Percentiles rank a stretch among this genome's conserved stretches.
These are phyloP conservation scores for Leccinum ochraceum DNA, from an alignment of 768 basidiomycete species.

Conservation along the genomic window DNA sequence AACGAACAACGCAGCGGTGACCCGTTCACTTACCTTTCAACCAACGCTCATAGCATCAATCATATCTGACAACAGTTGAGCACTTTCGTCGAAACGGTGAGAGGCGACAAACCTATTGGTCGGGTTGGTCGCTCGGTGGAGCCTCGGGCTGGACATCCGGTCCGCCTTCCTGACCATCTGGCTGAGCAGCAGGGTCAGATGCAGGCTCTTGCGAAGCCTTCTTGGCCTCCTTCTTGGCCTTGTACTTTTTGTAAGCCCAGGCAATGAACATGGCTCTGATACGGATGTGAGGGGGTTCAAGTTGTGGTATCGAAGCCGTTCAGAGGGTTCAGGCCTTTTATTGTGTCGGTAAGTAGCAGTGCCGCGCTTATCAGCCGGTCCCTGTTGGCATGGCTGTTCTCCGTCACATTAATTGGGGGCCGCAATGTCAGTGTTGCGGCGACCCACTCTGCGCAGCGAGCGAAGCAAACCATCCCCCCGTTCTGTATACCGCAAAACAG, in stretches of 20 bases:
- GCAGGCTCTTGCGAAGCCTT: conserved; percentile 2
- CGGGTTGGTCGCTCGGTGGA: conserved; percentile 4
- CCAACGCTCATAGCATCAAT: neutral
- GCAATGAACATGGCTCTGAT: conserved; percentile 13
- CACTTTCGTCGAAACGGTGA: neutral
- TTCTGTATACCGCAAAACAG: neutral
- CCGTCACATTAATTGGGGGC: neutral
- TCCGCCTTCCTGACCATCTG: neutral
- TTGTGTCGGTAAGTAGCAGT: neutral
- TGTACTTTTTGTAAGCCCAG: conserved; percentile 29
- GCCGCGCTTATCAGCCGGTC: neutral
- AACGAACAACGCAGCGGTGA: neutral
- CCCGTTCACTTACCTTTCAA: conserved; percentile 11
- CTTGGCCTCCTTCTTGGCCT: conserved; percentile 21
- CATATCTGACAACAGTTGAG: neutral
- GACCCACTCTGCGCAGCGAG: neutral
- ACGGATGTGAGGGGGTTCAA: neutral
- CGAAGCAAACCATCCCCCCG: neutral
- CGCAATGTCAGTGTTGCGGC: neutral
- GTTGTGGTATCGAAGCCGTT: neutral
- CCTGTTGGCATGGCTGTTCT: neutral
- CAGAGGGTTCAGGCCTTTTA: conserved; percentile 10
- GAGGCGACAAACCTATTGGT: conserved; percentile 13
- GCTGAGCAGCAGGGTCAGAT: neutral
- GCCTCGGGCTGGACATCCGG: neutral